A percentile compares a stretch with the other conserved stretches of the same genome.
These are phyloP conservation scores for Pugionium cornutum DNA, from an alignment of 345 rosid species.

Conservation along the genomic window DNA sequence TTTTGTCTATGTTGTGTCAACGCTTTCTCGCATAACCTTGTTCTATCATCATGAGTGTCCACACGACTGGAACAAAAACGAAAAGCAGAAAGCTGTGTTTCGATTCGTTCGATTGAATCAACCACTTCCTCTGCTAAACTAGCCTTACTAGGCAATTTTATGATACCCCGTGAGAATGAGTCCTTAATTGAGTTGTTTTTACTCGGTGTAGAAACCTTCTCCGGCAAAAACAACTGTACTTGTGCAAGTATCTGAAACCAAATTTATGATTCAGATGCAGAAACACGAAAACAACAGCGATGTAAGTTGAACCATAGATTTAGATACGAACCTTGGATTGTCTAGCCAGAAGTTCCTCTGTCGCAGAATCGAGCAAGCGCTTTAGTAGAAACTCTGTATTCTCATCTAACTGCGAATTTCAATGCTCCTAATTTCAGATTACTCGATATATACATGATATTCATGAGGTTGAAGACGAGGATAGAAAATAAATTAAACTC, in stretches of 20 bases:
- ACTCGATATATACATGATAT: background rate
- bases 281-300: background rate
- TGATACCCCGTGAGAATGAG: background rate
- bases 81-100: conserved; percentile 46
- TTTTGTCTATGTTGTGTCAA: conserved; percentile 27
- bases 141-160: conserved; percentile 4
- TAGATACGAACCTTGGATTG: conserved; percentile 40
- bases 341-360: conserved; percentile 41
- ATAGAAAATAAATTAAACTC: conserved; percentile 20
- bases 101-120: conserved; percentile 46
- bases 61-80: conserved; percentile 32
- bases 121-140: conserved; percentile 35
- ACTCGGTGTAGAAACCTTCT: background rate
- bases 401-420: conserved; percentile 44
- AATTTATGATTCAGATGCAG: background rate
- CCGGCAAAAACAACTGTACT: conserved; percentile 35
- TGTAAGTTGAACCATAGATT: background rate
- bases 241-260: conserved; percentile 44
- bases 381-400: conserved; percentile 48
- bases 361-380: conserved; percentile 52
- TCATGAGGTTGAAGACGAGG: background rate
- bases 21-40: background rate
- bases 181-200: background rate
- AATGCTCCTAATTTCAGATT: background rate
- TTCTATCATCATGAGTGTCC: conserved; percentile 16